A percentile compares a stretch with the other conserved stretches of the same genome.
Evolutionary conservation across 2,329 filamentous ascomycete genomes (phyloP).

Genomic region (Hypoxylon sp.): DNA sequence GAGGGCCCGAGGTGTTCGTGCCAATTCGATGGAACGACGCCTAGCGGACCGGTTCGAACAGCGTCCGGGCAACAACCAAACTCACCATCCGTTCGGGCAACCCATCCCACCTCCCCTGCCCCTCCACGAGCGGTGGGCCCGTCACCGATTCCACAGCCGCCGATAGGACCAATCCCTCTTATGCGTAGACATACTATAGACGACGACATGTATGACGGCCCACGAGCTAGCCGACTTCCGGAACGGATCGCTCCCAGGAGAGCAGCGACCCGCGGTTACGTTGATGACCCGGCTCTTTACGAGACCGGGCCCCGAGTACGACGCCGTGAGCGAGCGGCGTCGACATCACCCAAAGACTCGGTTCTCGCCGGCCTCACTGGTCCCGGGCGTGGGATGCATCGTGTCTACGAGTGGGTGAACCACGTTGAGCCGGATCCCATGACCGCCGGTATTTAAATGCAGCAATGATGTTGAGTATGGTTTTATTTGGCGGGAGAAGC

Average conservation of each 20-base stretch:
- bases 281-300: conserved; percentile 49
- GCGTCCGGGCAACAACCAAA: conserved; percentile 53
- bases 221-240: conserved; percentile 52
- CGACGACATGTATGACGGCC: conserved; percentile 58
- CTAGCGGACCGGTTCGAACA: conserved; percentile 67
- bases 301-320: conserved; percentile 45
- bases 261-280: conserved; percentile 47
- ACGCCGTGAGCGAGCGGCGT: conserved; percentile 45
- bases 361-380: conserved; percentile 54
- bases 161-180: conserved; percentile 52
- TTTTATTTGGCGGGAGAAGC: conserved; percentile 14
- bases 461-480: conserved; percentile 9
- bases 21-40: conserved; percentile 64
- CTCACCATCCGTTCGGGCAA: conserved; percentile 48
- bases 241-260: conserved; percentile 52
- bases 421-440: conserved; percentile 47
- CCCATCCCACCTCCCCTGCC: conserved; percentile 49
- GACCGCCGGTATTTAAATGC: conserved; percentile 24
- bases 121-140: conserved; percentile 53
- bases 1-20: conserved; percentile 60
- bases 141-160: conserved; percentile 49
- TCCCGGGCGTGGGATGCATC: conserved; percentile 53
- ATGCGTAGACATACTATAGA: conserved; percentile 61
- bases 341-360: conserved; percentile 49
- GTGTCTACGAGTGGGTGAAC: conserved; percentile 54